A percentile compares a stretch with the other conserved stretches of the same genome.
phyloP scores from a whole-genome alignment of 495 filamentous ascomycete genomes.

The Penicillium dipodomyicola region DNA sequence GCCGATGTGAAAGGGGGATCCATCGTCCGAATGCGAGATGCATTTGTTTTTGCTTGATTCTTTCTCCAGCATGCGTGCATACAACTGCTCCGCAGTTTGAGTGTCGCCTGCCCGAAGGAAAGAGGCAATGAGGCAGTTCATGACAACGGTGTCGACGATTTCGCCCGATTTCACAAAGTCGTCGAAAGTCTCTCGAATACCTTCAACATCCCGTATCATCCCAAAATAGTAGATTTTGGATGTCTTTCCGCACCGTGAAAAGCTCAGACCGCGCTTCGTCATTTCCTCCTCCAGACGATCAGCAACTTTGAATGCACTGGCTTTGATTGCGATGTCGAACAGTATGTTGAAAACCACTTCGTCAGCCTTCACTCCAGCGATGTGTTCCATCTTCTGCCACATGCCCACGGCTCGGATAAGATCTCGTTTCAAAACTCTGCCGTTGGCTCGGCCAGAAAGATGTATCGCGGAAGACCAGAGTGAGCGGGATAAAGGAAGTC shows the following conservation, averaged over 20 bases:
- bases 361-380: slow-evolving; percentile 60
- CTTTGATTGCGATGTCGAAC: slow-evolving; percentile 83
- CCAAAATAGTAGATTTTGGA: slow-evolving; percentile 81
- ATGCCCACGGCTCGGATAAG: slow-evolving; percentile 69
- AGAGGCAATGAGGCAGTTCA: slow-evolving; percentile 81
- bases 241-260: slow-evolving; percentile 73
- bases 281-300: slow-evolving; percentile 85
- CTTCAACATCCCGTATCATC: slow-evolving; percentile 62
- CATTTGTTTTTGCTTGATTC: slow-evolving; percentile 23
- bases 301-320: slow-evolving; percentile 75
- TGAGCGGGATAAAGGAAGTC: slow-evolving; percentile 57
- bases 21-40: slow-evolving; percentile 1
- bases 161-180: slow-evolving; percentile 77
- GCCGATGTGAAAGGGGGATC: not conserved
- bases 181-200: slow-evolving; percentile 67
- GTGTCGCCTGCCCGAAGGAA: slow-evolving; percentile 71
- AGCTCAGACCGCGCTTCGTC: slow-evolving; percentile 57
- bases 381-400: slow-evolving; percentile 86
- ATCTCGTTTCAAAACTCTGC: slow-evolving; percentile 59
- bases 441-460: slow-evolving; percentile 69
- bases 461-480: slow-evolving; percentile 85
- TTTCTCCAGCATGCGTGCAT: slow-evolving; percentile 70
- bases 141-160: slow-evolving; percentile 79
- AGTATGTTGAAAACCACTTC: slow-evolving; percentile 85
- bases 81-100: slow-evolving; percentile 70